These are phyloP conservation scores for Trichophyton mentagrophytes DNA, from an alignment of 2,329 filamentous ascomycete genomes.

Conservation along the genomic window DNA sequence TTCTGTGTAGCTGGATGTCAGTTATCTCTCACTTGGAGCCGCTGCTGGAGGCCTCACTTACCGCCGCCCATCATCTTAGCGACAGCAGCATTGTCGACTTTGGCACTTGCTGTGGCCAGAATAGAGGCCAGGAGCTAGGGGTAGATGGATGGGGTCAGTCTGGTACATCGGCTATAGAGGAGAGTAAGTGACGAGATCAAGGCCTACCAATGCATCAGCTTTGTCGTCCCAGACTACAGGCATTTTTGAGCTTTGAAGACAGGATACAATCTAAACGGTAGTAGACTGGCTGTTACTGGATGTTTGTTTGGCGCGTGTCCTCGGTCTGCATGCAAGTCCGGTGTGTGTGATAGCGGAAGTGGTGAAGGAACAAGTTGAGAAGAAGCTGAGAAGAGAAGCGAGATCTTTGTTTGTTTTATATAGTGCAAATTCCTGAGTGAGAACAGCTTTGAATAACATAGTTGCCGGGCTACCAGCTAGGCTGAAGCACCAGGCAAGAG, in stretches of 20 bases:
- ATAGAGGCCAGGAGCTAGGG: not conserved
- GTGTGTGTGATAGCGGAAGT: too few relatives aligned
- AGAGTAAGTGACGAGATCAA: not conserved
- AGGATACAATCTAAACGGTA: not conserved
- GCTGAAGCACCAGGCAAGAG: not conserved
- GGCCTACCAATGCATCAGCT: not conserved
- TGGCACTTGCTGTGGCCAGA: not conserved
- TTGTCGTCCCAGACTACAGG: not conserved
- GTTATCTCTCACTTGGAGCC: not conserved
- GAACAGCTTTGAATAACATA: not conserved
- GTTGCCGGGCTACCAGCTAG: not conserved
- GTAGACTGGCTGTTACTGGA: not conserved
- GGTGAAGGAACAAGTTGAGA: not conserved
- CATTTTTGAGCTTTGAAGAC: not conserved
- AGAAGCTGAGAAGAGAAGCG: not conserved
- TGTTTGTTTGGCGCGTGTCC: not conserved
- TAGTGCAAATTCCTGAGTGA: not conserved
- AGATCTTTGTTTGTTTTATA: not conserved
- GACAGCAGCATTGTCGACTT: not conserved
- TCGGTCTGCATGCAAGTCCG: not conserved
- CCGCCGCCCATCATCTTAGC: not conserved
- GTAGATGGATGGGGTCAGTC: not conserved
- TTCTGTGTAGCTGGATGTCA: not conserved
- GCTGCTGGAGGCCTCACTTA: not conserved
- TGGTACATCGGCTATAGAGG: not conserved